Percentiles rank a stretch among this genome's conserved stretches.
Evolutionary conservation across 805 yeast genomes (phyloP).

Genomic region (Suhomyces sp.): DNA sequence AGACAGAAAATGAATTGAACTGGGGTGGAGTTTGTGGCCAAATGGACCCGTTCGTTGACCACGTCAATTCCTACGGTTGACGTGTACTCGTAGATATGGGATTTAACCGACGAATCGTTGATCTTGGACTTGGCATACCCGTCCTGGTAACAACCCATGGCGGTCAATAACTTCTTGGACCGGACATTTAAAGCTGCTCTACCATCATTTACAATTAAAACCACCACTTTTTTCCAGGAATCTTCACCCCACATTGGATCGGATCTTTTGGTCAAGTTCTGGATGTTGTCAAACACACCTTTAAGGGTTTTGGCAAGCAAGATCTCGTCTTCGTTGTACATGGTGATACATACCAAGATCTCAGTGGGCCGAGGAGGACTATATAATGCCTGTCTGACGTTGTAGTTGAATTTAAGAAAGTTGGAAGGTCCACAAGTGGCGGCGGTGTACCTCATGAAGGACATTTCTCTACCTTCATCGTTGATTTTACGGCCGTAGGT

Average conservation of each 20-base stretch:
- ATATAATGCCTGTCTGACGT: conserved; percentile 80
- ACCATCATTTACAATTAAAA: conserved; percentile 89
- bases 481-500: conserved; percentile 33
- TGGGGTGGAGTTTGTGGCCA: conserved; percentile 69
- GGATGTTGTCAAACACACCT: conserved; percentile 77
- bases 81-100: conserved; percentile 92
- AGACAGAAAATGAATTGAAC: conserved; percentile 86
- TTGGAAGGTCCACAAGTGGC: conserved; percentile 88
- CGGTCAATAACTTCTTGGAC: conserved; percentile 75
- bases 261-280: conserved; percentile 63
- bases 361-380: conserved; percentile 80
- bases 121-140: conserved; percentile 93
- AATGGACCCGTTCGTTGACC: conserved; percentile 62
- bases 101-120: conserved; percentile 73
- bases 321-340: conserved; percentile 66
- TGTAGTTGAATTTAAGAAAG: conserved; percentile 59
- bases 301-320: conserved; percentile 58
- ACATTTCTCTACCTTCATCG: conserved; percentile 58
- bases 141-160: conserved; percentile 90
- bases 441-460: conserved; percentile 89
- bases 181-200: conserved; percentile 78
- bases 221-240: conserved; percentile 92
- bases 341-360: conserved; percentile 58
- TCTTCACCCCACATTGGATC: conserved; percentile 89
- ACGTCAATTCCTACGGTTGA: conserved; percentile 82